Base-by-base conservation (phyloP, 495 filamentous ascomycete species). In the Ramalina intermedia region DNA sequence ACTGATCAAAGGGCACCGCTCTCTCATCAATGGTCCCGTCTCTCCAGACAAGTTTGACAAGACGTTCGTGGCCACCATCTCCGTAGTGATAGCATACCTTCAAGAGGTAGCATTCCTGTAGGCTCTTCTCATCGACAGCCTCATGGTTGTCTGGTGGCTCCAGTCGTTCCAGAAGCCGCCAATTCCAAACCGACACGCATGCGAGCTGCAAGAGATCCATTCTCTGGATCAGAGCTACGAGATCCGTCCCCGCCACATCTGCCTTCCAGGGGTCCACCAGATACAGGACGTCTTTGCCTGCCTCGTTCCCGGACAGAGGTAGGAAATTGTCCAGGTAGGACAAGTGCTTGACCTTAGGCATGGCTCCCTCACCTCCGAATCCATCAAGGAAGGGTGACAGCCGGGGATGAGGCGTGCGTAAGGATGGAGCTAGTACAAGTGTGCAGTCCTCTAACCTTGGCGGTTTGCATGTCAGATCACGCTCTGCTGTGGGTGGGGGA, bases 401-500 rank as follows among this genome's bases (percentile, higher is more conserved):
- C 29, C 29, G 29, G 8, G 6, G 29, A 33, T 33, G 29, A 33
- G 29, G 29, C 12, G 29, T 33, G 5, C 29, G 29, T 13, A 33
- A 33, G 12, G 29, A 33, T 7, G 29, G 29, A 33, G 29, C 29
- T 9, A 53, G 29, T 11, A 53, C 45, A 0, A 53, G 2, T 18
- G 47, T 41, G 23, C 52, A 49, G 6, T 42, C 21, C n/a, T 24
- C 16, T 4, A 50, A 29, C 2, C 12, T 23, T 20, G 20, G 45
- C 9, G 51, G 42, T 7, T 33, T 43, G 18, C 16, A 16, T 20
- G 14, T 40, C n/a, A 37, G 13, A 16, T 38, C 14, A 21, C 9
- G 1, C 33, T 42, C 45, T 5, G 53, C 53, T 6, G 43, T 48
- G 23, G 44, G 51, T 18, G 45, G 49, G 35, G 53, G 45, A 4